These are phyloP conservation scores for Crepidotus variabilis DNA, from an alignment of 768 basidiomycete species.

Conservation along the genomic window DNA sequence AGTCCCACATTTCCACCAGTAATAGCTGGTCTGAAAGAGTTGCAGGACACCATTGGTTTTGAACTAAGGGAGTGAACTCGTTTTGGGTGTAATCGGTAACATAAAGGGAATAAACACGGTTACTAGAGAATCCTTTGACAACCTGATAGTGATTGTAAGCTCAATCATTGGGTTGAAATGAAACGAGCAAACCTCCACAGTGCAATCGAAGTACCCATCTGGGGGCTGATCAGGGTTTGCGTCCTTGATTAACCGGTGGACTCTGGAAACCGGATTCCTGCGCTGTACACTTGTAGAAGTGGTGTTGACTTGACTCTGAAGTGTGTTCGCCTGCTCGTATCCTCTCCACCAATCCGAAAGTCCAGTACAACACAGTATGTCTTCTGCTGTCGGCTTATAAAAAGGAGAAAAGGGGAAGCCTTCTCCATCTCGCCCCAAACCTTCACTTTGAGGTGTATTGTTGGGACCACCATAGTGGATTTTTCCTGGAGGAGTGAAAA, in stretches of 20 bases:
- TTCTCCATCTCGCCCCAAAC: slow-evolving; percentile 27
- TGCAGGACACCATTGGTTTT: slow-evolving; percentile 43
- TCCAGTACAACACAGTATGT: slow-evolving; percentile 38
- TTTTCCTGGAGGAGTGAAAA: slow-evolving; percentile 40
- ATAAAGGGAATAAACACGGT: slow-evolving; percentile 44
- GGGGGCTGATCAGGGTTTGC: slow-evolving; percentile 40
- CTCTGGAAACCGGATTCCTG: slow-evolving; percentile 21
- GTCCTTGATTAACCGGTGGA: slow-evolving; percentile 50
- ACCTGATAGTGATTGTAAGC: slow-evolving; percentile 34
- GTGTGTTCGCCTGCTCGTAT: slow-evolving; percentile 17
- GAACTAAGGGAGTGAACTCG: slow-evolving; percentile 23
- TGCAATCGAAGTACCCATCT: slow-evolving; percentile 55
- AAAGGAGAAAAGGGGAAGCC: slow-evolving; percentile 43
- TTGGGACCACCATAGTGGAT: slow-evolving; percentile 34
- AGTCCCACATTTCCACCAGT: slow-evolving; percentile 60
- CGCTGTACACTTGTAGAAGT: slow-evolving; percentile 1
- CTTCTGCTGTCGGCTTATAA: slow-evolving; percentile 33
- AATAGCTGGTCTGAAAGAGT: slow-evolving; percentile 41
- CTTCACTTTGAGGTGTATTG: slow-evolving; percentile 32
- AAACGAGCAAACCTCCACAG: slow-evolving; percentile 48
- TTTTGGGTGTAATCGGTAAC: slow-evolving; percentile 67
- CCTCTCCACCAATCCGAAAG: slow-evolving; percentile 52
- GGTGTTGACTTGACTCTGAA: background rate
- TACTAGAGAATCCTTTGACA: slow-evolving; percentile 36
- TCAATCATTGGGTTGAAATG: background rate